Conservation (phyloP, 306 rosid genomes). For the Lithocarpus polystachyus region DNA sequence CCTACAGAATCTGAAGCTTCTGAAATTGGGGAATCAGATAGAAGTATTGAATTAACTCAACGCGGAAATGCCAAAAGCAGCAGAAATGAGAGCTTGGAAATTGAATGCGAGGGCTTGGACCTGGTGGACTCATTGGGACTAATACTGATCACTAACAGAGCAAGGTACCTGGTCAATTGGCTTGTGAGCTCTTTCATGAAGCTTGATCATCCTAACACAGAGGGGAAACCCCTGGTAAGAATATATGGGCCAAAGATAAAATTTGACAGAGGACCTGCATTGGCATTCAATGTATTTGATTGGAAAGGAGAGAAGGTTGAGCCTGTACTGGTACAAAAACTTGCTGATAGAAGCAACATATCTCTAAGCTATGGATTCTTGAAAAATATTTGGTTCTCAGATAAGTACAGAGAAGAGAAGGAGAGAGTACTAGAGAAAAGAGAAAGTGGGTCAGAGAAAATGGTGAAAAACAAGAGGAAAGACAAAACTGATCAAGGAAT, state of each 20-base stretch:
- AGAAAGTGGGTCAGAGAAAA: conserved; percentile 30
- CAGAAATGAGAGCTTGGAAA: conserved; percentile 25
- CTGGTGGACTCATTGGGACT: conserved; percentile 75
- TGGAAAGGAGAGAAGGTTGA: conserved; percentile 94
- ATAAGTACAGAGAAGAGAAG: conserved; percentile 67
- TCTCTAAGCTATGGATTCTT: conserved; percentile 79
- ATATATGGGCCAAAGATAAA: conserved; percentile 84
- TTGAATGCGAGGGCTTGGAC: conserved; percentile 69
- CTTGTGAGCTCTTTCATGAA: conserved; percentile 72
- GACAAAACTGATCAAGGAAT: conserved; percentile 49
- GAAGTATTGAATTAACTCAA: conserved; percentile 7
- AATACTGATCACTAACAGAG: conserved; percentile 45
- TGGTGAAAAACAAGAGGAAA: conserved; percentile 30
- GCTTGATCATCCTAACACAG: conserved; percentile 79
- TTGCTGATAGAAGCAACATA: conserved; percentile 78
- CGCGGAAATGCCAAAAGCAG: conserved; percentile 18
- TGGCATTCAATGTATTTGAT: conserved; percentile 87
- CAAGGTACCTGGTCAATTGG: conserved; percentile 87
- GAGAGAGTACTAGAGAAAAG: conserved; percentile 48
- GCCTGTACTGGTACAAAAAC: conserved; percentile 85
- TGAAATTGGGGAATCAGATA: conserved; percentile 33
- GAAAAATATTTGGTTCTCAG: conserved; percentile 67
- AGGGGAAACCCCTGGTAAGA: conserved; percentile 54
- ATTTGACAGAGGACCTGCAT: conserved; percentile 81
- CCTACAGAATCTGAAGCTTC: conserved; percentile 24